Base-by-base conservation (phyloP, 108 stramenopile genomes). In the Cylindrotheca fusiformis region DNA sequence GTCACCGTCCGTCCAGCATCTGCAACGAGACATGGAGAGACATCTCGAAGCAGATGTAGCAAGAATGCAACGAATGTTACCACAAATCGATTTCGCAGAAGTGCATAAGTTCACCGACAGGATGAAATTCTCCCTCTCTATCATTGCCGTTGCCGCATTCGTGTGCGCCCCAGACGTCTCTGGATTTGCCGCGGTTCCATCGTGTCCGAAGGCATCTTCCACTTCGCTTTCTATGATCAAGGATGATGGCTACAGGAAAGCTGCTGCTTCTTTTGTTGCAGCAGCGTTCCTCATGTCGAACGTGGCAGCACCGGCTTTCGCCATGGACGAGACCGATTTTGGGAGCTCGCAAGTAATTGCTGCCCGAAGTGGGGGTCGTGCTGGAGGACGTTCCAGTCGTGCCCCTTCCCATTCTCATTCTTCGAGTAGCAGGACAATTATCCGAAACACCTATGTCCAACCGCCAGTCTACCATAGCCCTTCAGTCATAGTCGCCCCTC, bases 321-420 rank as follows among this genome's bases (percentile, higher is more conserved):
- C 71, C 20, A 26, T 55, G 10, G 60, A 58, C 23, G 63, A 72
- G 32, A 41, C 31, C 27, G 65, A 61, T 20, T 50, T 32, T 31
- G 74, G 74, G 19, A 67, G 58, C n/a, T 54, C 53, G 29, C 53
- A 69, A 52, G 57, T 81, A 1, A 33, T 81, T 29, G 80, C 80
- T 0, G 80, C 49, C 21, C 75, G 80, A 12, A 73, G 71, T 57
- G 80, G 80, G 31, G 80, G 80, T 33, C 80, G 80, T 25, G 67
- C 72, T 4, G 80, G 80, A 24, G 80, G 80, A 56, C 75, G 80
- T 29, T 64, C 74, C 0, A 27, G 33, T 12, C 36, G 58, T 12
- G 26, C 58, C n/a, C 31, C 54, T 4, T 52, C 63, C 0, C 48
- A n/a, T 0, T 53, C 58, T 18, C 32, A 54, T 19, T 0, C 52